Evolutionary conservation across 192 early-diverging fungal genomes (phyloP).

Genomic region (Coemansia sp.): DNA sequence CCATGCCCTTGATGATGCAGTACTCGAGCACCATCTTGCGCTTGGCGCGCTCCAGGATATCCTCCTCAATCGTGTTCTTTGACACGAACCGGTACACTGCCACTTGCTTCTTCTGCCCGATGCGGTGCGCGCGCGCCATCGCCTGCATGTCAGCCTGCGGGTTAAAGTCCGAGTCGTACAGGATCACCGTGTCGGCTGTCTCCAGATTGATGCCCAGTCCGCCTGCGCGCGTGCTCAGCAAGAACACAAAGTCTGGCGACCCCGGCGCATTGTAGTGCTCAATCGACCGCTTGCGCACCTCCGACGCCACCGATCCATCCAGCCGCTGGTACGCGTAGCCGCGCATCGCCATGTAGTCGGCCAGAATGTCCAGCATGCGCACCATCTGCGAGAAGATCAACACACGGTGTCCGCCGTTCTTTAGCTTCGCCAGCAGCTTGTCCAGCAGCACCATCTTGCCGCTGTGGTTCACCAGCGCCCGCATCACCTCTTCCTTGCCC

Average conservation of each 20-base stretch:
- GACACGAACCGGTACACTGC: conserved; percentile 98
- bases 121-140: conserved; percentile 97
- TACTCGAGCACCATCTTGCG: conserved; percentile 99
- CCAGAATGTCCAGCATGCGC: conserved; percentile 92
- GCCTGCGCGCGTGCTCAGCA: conserved; percentile 95
- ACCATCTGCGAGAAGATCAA: conserved; percentile 99
- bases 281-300: conserved; percentile 91
- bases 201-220: conserved; percentile 95
- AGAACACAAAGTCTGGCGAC: conserved; percentile 91
- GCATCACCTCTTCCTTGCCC: conserved; percentile 69
- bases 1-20: conserved; percentile 99
- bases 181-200: conserved; percentile 95
- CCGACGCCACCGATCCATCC: conserved; percentile 86
- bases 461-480: conserved; percentile 82
- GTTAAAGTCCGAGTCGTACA: conserved; percentile 94
- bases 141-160: conserved; percentile 97
- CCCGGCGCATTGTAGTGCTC: conserved; percentile 96
- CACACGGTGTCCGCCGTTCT: conserved; percentile 90
- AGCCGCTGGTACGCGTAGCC: conserved; percentile 89
- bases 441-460: conserved; percentile 99
- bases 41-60: conserved; percentile 97
- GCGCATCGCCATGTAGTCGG: conserved; percentile 86
- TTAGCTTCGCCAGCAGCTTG: conserved; percentile 87
- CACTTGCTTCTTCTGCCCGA: conserved; percentile 95
- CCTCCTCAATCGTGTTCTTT: conserved; percentile 97